phyloP scores from a whole-genome alignment of 192 early-diverging fungal genomes.

The Coemansia sp. region DNA sequence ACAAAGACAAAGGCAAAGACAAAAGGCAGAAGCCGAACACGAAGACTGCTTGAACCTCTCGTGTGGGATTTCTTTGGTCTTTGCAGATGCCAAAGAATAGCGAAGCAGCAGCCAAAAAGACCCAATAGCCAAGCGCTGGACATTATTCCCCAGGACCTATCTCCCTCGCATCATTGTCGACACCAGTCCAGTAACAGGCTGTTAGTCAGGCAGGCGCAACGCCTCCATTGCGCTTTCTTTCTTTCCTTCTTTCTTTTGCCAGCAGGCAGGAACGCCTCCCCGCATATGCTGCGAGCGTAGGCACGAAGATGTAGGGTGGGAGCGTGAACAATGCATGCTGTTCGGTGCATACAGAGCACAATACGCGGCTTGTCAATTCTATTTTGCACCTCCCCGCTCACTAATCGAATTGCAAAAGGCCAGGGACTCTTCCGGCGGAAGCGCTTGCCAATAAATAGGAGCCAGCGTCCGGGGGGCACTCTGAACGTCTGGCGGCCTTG shows the following conservation, averaged over 20 bases:
- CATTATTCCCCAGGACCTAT: too few species aligned
- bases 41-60: too few species aligned
- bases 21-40: too few species aligned
- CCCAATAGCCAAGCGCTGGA: too few species aligned
- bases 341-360: neutral
- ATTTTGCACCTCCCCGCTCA: conserved; percentile 4
- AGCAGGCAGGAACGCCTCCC: conserved; percentile 1
- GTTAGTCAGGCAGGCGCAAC: too few species aligned
- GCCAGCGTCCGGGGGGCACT: neutral
- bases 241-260: neutral
- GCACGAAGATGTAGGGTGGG: neutral
- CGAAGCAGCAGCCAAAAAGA: too few species aligned
- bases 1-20: too few species aligned
- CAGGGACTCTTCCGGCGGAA: neutral
- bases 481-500: neutral
- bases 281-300: neutral
- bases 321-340: conserved; percentile 2
- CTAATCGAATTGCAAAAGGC: conserved; percentile 1
- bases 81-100: too few species aligned
- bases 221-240: neutral
- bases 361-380: conserved; percentile 2
- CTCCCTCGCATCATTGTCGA: too few species aligned
- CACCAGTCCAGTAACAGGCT: too few species aligned
- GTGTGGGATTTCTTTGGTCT: too few species aligned
- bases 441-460: conserved; percentile 6